Evolutionary conservation across 2,329 filamentous ascomycete genomes (phyloP).

Genomic region (Claviceps africana): DNA sequence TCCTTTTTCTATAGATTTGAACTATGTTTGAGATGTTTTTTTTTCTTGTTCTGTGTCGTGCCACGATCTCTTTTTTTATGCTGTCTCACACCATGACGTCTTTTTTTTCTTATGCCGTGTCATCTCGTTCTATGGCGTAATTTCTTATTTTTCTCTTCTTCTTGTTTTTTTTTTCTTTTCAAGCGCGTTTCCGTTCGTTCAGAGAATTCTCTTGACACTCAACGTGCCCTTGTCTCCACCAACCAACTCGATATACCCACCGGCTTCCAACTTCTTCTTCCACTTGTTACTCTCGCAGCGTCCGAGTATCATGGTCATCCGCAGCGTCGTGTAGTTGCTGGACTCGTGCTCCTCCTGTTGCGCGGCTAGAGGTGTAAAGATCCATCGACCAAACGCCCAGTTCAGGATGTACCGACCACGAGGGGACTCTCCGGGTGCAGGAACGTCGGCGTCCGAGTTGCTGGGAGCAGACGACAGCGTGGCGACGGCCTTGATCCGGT

Average conservation of each 20-base stretch:
- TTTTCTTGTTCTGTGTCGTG: not conserved
- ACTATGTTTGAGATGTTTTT: not conserved
- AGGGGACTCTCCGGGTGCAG: constrained; percentile 19
- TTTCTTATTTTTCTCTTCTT: not conserved
- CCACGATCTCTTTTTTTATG: not conserved
- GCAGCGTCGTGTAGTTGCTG: constrained; percentile 40
- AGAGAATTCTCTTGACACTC: constrained; percentile 36
- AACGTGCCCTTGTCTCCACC: constrained; percentile 32
- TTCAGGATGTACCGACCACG: constrained; percentile 70
- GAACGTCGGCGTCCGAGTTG: constrained; percentile 36
- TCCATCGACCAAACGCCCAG: constrained; percentile 97
- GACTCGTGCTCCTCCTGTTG: constrained; percentile 36
- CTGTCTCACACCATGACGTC: not conserved
- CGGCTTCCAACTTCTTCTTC: constrained; percentile 56
- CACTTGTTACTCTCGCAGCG: constrained; percentile 62
- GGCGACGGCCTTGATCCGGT: constrained; percentile 72
- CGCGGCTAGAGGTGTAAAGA: constrained; percentile 49
- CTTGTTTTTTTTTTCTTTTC: not conserved
- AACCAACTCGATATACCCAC: constrained; percentile 37
- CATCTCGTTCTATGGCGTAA: not conserved
- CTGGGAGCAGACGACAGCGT: constrained; percentile 31
- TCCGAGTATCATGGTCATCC: constrained; percentile 65
- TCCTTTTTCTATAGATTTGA: not conserved
- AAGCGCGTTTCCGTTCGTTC: constrained; percentile 2
- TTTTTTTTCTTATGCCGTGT: not conserved